phyloP scores from a whole-genome alignment of 495 filamentous ascomycete genomes.

The Neurospora sp. region DNA sequence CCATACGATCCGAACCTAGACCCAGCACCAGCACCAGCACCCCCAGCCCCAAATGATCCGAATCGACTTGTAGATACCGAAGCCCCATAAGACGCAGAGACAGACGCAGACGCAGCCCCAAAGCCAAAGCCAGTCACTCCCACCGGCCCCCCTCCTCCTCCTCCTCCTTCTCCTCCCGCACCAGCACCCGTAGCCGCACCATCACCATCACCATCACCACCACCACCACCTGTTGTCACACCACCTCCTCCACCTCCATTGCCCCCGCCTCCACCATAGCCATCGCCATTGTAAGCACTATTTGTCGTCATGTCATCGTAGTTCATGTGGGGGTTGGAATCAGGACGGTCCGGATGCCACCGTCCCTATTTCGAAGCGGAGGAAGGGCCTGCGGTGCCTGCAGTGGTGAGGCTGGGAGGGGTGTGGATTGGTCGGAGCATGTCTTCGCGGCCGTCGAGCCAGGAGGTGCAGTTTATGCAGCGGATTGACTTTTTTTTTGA shows the following conservation, averaged over 20 bases:
- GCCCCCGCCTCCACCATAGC: neutral
- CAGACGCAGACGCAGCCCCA: neutral
- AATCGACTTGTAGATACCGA: neutral
- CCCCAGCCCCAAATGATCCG: neutral
- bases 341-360: neutral
- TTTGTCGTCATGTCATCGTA: neutral
- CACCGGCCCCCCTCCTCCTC: conserved; percentile 11
- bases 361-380: neutral
- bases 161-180: neutral
- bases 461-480: conserved; percentile 65
- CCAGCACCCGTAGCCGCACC: neutral
- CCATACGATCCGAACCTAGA: neutral
- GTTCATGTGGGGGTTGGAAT: neutral
- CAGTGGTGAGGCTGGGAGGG: neutral
- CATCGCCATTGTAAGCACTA: neutral
- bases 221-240: neutral
- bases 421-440: neutral
- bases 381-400: neutral
- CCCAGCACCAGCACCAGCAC: neutral
- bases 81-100: neutral
- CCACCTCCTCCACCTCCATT: neutral
- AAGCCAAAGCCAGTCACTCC: neutral
- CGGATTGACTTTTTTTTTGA: conserved; percentile 40
- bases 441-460: conserved; percentile 69
- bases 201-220: neutral